These are phyloP conservation scores for Triticum urartu DNA, from an alignment of 176 grass and related monocot species.

Conservation along the genomic window DNA sequence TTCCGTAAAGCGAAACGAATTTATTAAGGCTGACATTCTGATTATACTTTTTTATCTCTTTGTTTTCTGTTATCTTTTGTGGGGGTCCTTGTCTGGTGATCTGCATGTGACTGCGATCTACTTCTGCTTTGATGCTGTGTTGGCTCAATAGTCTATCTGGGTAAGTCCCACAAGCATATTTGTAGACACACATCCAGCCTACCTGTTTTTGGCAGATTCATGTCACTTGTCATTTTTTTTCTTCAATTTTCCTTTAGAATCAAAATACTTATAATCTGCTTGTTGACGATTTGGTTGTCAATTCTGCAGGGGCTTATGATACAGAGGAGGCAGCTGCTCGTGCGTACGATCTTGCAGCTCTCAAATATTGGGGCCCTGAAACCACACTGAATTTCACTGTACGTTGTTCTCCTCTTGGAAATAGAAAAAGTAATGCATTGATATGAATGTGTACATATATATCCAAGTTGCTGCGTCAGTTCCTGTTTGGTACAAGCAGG, in stretches of 20 bases:
- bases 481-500: constrained; percentile 20
- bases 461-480: background rate
- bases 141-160: constrained; percentile 59
- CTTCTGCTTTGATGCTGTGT: constrained; percentile 36
- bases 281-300: background rate
- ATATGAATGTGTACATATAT: background rate
- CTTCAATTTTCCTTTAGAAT: background rate
- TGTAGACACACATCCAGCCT: constrained; percentile 1
- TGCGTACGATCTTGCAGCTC: constrained; percentile 81
- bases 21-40: constrained; percentile 65
- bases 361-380: constrained; percentile 85
- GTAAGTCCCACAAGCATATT: constrained; percentile 47
- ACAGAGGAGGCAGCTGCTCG: constrained; percentile 76
- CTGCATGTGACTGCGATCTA: constrained; percentile 50
- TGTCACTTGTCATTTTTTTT: background rate
- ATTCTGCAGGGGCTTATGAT: constrained; percentile 79
- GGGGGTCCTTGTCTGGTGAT: constrained; percentile 41
- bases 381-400: constrained; percentile 77
- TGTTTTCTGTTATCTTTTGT: constrained; percentile 35
- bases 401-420: background rate
- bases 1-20: constrained; percentile 34
- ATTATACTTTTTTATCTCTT: constrained; percentile 5
- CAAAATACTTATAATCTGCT: background rate
- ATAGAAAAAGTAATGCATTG: background rate
- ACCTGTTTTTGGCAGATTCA: constrained; percentile 37